phyloP scores from a whole-genome alignment of 2,329 filamentous ascomycete species.

The Sclerotinia minor region DNA sequence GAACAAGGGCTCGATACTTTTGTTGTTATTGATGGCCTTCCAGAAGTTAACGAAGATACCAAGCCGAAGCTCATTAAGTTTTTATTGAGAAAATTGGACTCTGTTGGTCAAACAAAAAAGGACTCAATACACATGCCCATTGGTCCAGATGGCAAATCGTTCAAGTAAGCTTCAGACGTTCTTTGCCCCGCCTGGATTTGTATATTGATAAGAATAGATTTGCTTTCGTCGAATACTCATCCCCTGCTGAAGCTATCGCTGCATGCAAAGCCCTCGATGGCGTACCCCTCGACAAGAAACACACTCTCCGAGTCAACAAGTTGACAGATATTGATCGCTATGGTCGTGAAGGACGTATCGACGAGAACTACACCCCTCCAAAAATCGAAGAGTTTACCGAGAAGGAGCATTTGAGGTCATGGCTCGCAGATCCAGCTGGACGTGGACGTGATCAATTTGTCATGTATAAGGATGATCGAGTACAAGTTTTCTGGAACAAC shows the following conservation, averaged over 20 bases:
- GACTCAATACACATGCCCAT: constrained; percentile 93
- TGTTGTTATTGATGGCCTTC: constrained; percentile 92
- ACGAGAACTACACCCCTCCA: constrained; percentile 85
- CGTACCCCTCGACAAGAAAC: constrained; percentile 91
- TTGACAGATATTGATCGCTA: constrained; percentile 96
- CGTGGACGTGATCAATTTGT: constrained; percentile 93
- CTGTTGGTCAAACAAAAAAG: constrained; percentile 80
- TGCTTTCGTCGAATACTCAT: constrained; percentile 95
- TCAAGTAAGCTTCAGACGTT: constrained; percentile 62
- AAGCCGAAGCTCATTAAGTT: constrained; percentile 96
- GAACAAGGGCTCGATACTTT: constrained; percentile 97
- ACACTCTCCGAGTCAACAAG: constrained; percentile 95
- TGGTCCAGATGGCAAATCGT: constrained; percentile 79
- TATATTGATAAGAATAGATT: constrained; percentile 57
- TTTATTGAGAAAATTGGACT: constrained; percentile 86
- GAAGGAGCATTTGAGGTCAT: constrained; percentile 93
- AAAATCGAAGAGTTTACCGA: constrained; percentile 81
- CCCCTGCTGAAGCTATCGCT: constrained; percentile 82
- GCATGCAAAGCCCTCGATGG: constrained; percentile 87
- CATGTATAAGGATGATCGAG: constrained; percentile 88
- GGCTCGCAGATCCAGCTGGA: constrained; percentile 75
- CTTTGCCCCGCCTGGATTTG: constrained; percentile 4
- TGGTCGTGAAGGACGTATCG: constrained; percentile 87
- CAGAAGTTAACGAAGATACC: constrained; percentile 83
- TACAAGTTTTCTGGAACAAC: constrained; percentile 98